Base-by-base conservation (phyloP, 1,139 yeast species). In the Suhomyces atakaporum region DNA sequence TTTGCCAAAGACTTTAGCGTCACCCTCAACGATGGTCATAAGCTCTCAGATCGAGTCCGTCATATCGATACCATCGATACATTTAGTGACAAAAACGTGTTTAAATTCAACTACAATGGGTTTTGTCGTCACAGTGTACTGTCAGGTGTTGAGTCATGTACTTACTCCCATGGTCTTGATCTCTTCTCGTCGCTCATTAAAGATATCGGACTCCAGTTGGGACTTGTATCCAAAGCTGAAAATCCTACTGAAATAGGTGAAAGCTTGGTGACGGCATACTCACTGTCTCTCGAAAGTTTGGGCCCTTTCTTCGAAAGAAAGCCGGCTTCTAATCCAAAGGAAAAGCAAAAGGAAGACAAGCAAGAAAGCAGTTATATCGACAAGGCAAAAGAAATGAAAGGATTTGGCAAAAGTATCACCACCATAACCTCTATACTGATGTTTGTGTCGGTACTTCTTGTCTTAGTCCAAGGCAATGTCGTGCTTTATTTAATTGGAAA, bases 1-100 rank as follows among this genome's bases (percentile, higher is more conserved):
- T 58, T 80, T 39, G 81, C 84, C 0, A 66, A 71, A 28, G 85
- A 80, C 48, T 66, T 79, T 32, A 66, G 66, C 32, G 51, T 58
- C 11, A 25, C 25, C 61, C 30, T 56, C 55, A 43, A 40, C 40
- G 51, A 50, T 36, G 52, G 51, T 15, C 56, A 54, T 22, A 53
- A 21, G 32, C 43, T 25, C 18, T 39, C 41, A n/a, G 46, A 45
- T 21, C 48, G 51, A 13, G 38, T 49, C 25, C 37, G 42, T 29
- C 50, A 51, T 33, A 38, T 59, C 29, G 54, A 58, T 39, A 49
- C 58, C 3, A 66, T 77, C 30, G 77, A 73, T 47, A 68, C 79
- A 0, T 67, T 74, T 42, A 67, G 73, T 27, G 61, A 62, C 20
- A 58, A 63, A 30, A 71, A 69, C 29, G 29, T 60, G 9, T 78